Evolutionary conservation across 768 basidiomycete genomes (phyloP).

Genomic region (Psilocybe azurescens): DNA sequence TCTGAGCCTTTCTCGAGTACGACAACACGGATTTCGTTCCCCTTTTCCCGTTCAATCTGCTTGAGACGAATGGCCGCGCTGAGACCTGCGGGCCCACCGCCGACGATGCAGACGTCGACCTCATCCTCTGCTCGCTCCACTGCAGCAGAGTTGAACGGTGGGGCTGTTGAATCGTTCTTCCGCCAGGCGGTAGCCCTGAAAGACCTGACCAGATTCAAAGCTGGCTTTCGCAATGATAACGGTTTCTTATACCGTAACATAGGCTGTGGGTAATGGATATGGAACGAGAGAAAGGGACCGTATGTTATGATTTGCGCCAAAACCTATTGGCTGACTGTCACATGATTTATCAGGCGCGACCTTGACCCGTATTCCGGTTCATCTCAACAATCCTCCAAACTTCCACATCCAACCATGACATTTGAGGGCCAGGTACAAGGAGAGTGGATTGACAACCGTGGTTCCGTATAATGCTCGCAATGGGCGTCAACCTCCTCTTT

Average conservation of each 20-base stretch:
- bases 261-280: not conserved
- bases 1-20: conserved; percentile 95
- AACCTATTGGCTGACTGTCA: conserved; percentile 5
- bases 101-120: conserved; percentile 97
- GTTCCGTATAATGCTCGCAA: not conserved
- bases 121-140: conserved; percentile 88
- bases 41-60: conserved; percentile 84
- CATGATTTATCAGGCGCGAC: not conserved
- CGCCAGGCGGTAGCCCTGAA: conserved; percentile 12
- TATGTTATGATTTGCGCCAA: not conserved
- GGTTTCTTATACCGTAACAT: conserved; percentile 21
- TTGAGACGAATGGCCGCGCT: conserved; percentile 96
- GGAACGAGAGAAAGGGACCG: not conserved
- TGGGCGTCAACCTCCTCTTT: not conserved
- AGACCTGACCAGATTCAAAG: conserved; percentile 4
- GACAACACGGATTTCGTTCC: conserved; percentile 86
- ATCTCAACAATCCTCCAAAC: not conserved
- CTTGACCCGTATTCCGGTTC: not conserved
- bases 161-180: conserved; percentile 14
- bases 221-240: not conserved
- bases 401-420: not conserved
- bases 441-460: not conserved
- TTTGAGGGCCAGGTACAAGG: not conserved
- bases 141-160: conserved; percentile 53
- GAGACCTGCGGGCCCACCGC: conserved; percentile 93